Evolutionary conservation across 108 stramenopile species (phyloP).

Genomic region (Cylindrotheca fusiformis): DNA sequence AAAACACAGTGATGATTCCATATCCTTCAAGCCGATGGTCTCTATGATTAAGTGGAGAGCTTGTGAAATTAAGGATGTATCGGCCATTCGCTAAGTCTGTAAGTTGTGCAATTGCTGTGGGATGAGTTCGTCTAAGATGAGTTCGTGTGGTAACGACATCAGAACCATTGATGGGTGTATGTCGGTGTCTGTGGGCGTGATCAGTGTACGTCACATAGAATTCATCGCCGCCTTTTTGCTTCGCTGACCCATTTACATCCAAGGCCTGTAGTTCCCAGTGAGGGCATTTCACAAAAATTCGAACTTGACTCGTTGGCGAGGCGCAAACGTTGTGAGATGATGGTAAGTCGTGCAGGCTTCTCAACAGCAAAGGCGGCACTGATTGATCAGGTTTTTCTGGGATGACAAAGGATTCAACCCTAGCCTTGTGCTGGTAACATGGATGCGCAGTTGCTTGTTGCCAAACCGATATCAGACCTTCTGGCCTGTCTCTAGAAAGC

Average conservation of each 20-base stretch:
- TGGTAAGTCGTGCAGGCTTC: too few relatives aligned
- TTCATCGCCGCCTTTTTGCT: conserved; percentile 33
- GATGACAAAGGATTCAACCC: too few relatives aligned
- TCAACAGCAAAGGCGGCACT: too few relatives aligned
- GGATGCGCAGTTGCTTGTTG: too few relatives aligned
- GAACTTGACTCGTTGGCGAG: conserved; percentile 7
- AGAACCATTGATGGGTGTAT: background rate
- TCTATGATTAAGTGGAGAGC: conserved; percentile 7
- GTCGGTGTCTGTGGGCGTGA: background rate
- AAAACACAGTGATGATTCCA: conserved; percentile 6
- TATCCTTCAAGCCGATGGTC: background rate
- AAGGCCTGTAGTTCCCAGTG: conserved; percentile 19
- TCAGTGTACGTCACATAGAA: conserved; percentile 32
- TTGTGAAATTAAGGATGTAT: conserved; percentile 16
- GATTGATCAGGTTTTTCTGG: too few relatives aligned
- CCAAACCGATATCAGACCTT: too few relatives aligned
- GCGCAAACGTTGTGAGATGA: background rate
- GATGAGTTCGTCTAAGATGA: background rate
- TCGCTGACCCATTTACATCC: conserved; percentile 18
- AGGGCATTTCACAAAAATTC: background rate
- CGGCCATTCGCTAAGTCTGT: conserved; percentile 16
- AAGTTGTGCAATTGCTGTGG: conserved; percentile 18
- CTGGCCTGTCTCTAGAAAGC: too few relatives aligned
- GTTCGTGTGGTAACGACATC: background rate
- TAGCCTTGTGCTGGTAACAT: too few relatives aligned